These are phyloP conservation scores for Biscutella laevigata DNA, from an alignment of 441 rosid genomes.

Conservation along the genomic window DNA sequence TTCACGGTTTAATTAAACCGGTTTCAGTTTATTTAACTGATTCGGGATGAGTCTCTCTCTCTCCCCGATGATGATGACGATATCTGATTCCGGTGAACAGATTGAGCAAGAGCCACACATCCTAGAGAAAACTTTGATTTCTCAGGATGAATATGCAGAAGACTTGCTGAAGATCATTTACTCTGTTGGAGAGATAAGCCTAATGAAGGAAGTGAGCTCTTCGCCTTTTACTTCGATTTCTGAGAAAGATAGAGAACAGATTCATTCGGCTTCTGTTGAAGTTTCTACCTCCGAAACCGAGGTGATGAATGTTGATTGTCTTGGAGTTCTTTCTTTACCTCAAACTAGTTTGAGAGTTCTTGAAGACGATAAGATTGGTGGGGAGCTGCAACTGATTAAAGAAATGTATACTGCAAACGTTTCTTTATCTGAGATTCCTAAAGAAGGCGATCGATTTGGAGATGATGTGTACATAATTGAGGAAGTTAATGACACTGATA, in stretches of 20 bases:
- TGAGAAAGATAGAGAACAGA: slow-evolving; percentile 18
- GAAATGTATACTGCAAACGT: too few relatives aligned
- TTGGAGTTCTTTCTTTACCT: slow-evolving; percentile 5
- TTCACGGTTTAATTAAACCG: slow-evolving; percentile 12
- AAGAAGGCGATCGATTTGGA: background rate
- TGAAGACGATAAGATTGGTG: slow-evolving; percentile 1
- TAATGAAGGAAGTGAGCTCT: slow-evolving; percentile 22
- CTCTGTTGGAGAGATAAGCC: slow-evolving; percentile 21
- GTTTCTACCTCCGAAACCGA: slow-evolving; percentile 14
- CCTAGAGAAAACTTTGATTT: background rate
- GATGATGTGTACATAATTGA: slow-evolving; percentile 11
- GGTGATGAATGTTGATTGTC: slow-evolving; percentile 12
- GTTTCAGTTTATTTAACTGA: background rate
- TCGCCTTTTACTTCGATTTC: slow-evolving; percentile 15
- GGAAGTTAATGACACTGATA: slow-evolving; percentile 6
- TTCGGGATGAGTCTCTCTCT: background rate
- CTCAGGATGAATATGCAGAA: background rate
- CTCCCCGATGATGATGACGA: slow-evolving; percentile 11
- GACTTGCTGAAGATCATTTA: slow-evolving; percentile 12
- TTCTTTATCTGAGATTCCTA: slow-evolving; percentile 16
- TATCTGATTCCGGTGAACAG: slow-evolving; percentile 12
- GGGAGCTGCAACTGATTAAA: slow-evolving; percentile 6
- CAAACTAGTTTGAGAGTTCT: slow-evolving; percentile 15
- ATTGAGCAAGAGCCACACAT: too few relatives aligned
- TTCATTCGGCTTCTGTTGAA: slow-evolving; percentile 14